Conservation (phyloP, 305 asterid species). For the Fraxinus sp. region DNA sequence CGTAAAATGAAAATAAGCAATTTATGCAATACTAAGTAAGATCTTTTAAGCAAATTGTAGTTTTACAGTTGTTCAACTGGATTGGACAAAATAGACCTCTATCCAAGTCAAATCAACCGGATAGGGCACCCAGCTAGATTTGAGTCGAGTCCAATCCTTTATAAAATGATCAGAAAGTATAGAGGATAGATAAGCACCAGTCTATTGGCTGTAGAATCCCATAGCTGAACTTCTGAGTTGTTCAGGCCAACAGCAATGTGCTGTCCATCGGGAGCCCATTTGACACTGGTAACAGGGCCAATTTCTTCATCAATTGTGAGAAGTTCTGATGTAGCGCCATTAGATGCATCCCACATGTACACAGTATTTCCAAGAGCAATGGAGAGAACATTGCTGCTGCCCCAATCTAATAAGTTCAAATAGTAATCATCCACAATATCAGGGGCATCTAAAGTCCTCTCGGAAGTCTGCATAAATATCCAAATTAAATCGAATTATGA, state of each 20-base stretch:
- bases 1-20: neutral
- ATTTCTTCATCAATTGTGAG: slow-evolving; percentile 64
- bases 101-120: neutral
- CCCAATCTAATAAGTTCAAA: slow-evolving; percentile 84
- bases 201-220: slow-evolving; percentile 69
- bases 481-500: neutral
- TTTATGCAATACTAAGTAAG: no score
- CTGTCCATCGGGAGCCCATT: slow-evolving; percentile 89
- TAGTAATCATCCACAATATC: slow-evolving; percentile 82
- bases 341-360: slow-evolving; percentile 85
- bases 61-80: neutral
- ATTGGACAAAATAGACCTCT: neutral
- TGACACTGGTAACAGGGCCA: slow-evolving; percentile 81
- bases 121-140: no score
- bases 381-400: slow-evolving; percentile 80
- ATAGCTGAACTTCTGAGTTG: slow-evolving; percentile 77
- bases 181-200: slow-evolving; percentile 37
- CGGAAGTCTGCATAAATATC: slow-evolving; percentile 67
- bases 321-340: slow-evolving; percentile 68
- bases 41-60: neutral
- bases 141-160: no score
- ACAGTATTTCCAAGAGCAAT: slow-evolving; percentile 82
- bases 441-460: slow-evolving; percentile 92
- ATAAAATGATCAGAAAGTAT: neutral
- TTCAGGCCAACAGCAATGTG: slow-evolving; percentile 74